These are phyloP conservation scores for Hermanozyma aechmeae DNA, from an alignment of 805 yeast species.

Conservation along the genomic window DNA sequence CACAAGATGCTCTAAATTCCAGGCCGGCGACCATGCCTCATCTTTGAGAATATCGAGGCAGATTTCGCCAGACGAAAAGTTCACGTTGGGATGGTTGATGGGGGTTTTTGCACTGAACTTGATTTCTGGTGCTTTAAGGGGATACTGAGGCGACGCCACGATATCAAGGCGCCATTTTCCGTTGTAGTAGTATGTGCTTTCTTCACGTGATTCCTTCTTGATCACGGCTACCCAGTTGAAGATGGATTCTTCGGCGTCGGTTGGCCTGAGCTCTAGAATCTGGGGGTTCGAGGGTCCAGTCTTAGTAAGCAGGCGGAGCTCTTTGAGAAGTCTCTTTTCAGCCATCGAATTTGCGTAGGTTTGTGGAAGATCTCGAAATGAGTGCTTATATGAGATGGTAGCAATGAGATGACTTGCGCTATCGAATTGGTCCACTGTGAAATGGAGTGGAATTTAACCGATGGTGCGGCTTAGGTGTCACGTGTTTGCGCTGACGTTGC, in stretches of 20 bases:
- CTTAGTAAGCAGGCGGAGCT: constrained; percentile 22
- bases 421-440: too few species aligned
- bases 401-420: too few species aligned
- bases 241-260: constrained; percentile 9
- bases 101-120: constrained; percentile 35
- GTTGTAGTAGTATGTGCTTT: constrained; percentile 41
- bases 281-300: constrained; percentile 26
- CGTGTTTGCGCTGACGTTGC: too few species aligned
- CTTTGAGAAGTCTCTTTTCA: constrained; percentile 31
- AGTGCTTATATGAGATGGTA: too few species aligned
- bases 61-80: constrained; percentile 49
- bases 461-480: too few species aligned
- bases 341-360: too few species aligned
- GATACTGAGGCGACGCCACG: constrained; percentile 39
- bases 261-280: constrained; percentile 37
- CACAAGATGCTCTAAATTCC: constrained; percentile 49
- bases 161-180: constrained; percentile 45
- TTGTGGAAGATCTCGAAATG: too few species aligned
- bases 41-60: constrained; percentile 56
- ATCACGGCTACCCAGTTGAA: constrained; percentile 8
- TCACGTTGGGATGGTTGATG: constrained; percentile 33
- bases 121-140: constrained; percentile 49
- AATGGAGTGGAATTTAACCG: too few species aligned
- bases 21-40: constrained; percentile 65
- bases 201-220: constrained; percentile 18